Percentiles rank a stretch among this genome's conserved stretches.
Evolutionary conservation across 495 filamentous ascomycete genomes (phyloP).

Genomic region (Aspergillus egyptiacus): DNA sequence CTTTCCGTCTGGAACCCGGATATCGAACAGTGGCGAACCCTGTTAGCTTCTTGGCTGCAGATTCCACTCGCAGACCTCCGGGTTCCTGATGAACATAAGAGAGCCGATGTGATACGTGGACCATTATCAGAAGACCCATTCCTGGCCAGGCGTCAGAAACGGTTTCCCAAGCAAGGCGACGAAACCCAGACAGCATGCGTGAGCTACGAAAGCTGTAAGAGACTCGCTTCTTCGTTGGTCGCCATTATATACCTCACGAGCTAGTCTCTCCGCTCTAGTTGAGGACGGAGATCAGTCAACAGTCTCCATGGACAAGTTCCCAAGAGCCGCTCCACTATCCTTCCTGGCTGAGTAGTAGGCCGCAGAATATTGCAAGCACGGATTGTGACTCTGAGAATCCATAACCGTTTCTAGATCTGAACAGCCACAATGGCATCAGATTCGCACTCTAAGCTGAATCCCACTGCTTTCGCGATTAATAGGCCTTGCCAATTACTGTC

Average conservation of each 20-base stretch:
- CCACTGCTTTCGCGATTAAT: no score
- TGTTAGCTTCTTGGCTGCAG: neutral
- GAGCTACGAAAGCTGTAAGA: neutral
- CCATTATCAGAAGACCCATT: neutral
- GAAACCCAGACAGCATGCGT: neutral
- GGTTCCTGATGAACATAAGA: neutral
- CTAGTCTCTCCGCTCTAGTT: no score
- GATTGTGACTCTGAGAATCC: no score
- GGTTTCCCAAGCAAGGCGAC: neutral
- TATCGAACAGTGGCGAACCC: conserved; percentile 1
- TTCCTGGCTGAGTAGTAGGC: no score
- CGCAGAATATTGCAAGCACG: no score
- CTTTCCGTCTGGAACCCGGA: conserved; percentile 8
- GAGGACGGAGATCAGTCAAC: no score
- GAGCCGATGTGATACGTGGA: neutral
- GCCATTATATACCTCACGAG: neutral
- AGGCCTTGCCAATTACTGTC: no score
- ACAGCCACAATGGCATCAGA: no score
- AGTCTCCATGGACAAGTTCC: no score
- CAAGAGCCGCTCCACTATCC: no score
- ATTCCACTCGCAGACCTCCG: neutral
- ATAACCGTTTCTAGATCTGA: no score
- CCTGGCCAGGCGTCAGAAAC: neutral
- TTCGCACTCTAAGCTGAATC: no score
- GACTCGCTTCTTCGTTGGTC: neutral